Conservation (phyloP, 495 filamentous ascomycete species). For the Xylaria castorea region DNA sequence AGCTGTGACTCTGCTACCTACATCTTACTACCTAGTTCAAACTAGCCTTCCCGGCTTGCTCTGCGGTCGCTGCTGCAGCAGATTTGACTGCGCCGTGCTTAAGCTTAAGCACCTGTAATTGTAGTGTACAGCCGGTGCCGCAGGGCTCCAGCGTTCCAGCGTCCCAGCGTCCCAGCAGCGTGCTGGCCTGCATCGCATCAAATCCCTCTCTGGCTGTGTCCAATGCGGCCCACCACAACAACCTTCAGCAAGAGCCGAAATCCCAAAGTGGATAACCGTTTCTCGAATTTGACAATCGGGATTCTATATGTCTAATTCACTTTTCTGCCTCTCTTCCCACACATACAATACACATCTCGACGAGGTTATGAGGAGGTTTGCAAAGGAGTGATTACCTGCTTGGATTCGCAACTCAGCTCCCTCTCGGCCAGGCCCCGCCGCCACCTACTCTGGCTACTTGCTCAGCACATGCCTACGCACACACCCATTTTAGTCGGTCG, state of each 20-base stretch:
- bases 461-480: neutral
- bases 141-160: conserved; percentile 9
- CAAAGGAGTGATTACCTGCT: neutral
- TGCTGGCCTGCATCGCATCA: neutral
- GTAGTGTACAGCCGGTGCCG: neutral
- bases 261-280: neutral
- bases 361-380: neutral
- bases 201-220: conserved; percentile 10
- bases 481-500: neutral
- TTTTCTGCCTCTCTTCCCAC: neutral
- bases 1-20: neutral
- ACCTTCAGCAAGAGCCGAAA: neutral
- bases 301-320: neutral
- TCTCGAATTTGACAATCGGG: neutral
- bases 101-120: neutral
- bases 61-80: neutral
- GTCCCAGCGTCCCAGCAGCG: neutral
- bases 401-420: neutral
- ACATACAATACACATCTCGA: neutral
- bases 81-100: conserved; percentile 1
- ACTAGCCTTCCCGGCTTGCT: neutral
- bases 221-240: neutral
- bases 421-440: conserved; percentile 10
- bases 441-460: neutral
- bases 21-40: neutral